These are phyloP conservation scores for Melaleuca alternifolia DNA, from an alignment of 345 rosid genomes.

Conservation along the genomic window DNA sequence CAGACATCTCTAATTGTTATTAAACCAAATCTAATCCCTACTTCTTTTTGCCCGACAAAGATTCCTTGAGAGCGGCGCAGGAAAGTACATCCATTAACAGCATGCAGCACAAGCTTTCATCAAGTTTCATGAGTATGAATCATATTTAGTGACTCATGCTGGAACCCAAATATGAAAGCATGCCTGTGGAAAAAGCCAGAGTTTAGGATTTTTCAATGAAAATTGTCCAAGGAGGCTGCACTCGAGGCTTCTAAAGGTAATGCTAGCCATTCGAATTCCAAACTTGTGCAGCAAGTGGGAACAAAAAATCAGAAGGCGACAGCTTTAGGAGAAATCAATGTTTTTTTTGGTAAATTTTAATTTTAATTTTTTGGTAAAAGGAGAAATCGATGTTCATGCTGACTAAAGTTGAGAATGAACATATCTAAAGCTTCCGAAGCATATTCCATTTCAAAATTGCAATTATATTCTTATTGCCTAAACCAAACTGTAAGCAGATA, in stretches of 20 bases:
- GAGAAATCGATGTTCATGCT: not conserved
- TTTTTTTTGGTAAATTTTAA: too few relatives aligned
- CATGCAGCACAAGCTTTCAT: not conserved
- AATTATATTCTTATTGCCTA: not conserved
- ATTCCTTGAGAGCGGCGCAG: not conserved
- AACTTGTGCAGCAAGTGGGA: not conserved
- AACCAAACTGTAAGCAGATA: not conserved
- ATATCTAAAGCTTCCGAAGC: not conserved
- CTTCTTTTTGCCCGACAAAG: not conserved
- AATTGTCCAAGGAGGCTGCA: not conserved
- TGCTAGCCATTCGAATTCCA: not conserved
- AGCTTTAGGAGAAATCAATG: not conserved
- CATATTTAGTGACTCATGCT: not conserved
- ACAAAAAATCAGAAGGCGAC: not conserved
- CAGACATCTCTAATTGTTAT: not conserved
- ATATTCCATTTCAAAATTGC: not conserved
- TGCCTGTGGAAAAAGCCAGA: not conserved
- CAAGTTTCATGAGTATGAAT: not conserved
- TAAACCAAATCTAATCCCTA: not conserved
- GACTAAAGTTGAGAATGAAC: not conserved
- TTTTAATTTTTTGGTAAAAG: too few relatives aligned
- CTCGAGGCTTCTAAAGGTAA: not conserved
- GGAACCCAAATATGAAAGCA: not conserved
- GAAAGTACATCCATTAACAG: not conserved
- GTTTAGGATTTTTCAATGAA: not conserved